Conservation (phyloP, 202 grass and related monocot genomes). For the Musa balbisiana region DNA sequence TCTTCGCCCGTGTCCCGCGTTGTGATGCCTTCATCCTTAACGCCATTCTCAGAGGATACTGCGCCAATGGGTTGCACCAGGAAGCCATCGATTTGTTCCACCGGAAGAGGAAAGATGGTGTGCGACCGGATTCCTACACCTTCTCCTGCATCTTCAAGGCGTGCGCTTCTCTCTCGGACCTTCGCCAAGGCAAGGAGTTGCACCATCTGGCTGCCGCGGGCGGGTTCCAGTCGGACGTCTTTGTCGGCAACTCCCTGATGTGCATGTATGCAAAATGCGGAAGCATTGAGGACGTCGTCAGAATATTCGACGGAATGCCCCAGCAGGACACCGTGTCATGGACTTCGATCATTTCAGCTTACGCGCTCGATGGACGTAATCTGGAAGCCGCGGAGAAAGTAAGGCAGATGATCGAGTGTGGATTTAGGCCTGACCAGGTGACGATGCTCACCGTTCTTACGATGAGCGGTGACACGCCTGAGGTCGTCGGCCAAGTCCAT, state of each 20-base stretch:
- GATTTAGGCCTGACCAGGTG: constrained; percentile 19
- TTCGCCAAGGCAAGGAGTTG: constrained; percentile 9
- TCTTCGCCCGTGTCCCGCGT: background rate
- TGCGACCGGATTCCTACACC: constrained; percentile 20
- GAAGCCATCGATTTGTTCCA: constrained; percentile 24
- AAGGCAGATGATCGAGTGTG: constrained; percentile 9
- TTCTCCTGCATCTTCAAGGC: constrained; percentile 23
- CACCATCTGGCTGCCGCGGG: constrained; percentile 2
- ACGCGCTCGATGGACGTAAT: background rate
- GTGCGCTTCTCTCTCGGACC: constrained; percentile 16
- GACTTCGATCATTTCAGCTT: constrained; percentile 22
- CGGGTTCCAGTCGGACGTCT: constrained; percentile 14
- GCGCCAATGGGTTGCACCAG: constrained; percentile 4
- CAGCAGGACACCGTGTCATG: constrained; percentile 23
- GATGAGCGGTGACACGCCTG: too few species aligned
- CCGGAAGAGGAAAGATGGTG: constrained; percentile 6
- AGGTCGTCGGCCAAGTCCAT: constrained; percentile 17
- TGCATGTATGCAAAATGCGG: constrained; percentile 19
- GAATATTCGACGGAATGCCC: constrained; percentile 20
- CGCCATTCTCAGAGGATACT: constrained; percentile 20
- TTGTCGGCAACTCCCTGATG: constrained; percentile 22
- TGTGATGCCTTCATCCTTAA: constrained; percentile 25
- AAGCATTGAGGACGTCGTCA: constrained; percentile 4
- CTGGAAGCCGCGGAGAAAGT: constrained; percentile 2
- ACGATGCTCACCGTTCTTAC: constrained; percentile 12